These are phyloP conservation scores for Penicillium pulvis DNA, from an alignment of 495 filamentous ascomycete genomes.

Conservation along the genomic window DNA sequence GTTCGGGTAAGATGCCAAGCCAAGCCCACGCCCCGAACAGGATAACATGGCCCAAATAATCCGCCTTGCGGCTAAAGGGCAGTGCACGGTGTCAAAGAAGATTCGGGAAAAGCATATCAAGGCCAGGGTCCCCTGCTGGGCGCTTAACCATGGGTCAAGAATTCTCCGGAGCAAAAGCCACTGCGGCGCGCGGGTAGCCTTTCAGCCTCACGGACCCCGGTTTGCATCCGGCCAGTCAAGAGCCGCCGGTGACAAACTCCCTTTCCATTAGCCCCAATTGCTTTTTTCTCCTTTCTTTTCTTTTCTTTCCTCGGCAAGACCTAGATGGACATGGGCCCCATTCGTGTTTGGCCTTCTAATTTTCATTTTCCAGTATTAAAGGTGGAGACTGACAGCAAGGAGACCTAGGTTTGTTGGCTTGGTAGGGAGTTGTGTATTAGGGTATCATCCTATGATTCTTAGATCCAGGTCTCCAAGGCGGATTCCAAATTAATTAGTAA, in stretches of 20 bases:
- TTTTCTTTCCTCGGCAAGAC: not conserved
- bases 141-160: slow-evolving; percentile 33
- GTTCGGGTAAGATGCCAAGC: not conserved
- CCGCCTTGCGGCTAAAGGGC: slow-evolving; percentile 8
- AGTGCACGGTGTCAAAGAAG: slow-evolving; percentile 9
- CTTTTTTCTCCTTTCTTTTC: not conserved
- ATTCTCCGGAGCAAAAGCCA: slow-evolving; percentile 25
- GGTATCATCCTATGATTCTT: no score
- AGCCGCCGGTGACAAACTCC: slow-evolving; percentile 21
- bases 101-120: slow-evolving; percentile 12
- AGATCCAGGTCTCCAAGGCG: not conserved
- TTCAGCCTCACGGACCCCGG: slow-evolving; percentile 30
- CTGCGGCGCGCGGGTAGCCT: slow-evolving; percentile 24
- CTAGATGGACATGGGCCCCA: not conserved
- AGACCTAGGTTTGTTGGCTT: no score
- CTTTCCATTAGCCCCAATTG: not conserved
- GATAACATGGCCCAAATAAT: not conserved
- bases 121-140: slow-evolving; percentile 13
- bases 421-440: no score
- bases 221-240: slow-evolving; percentile 24
- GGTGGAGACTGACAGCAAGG: no score
- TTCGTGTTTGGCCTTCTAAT: not conserved
- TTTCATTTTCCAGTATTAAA: not conserved
- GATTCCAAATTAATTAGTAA: no score
- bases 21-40: slow-evolving; percentile 1